phyloP scores from a whole-genome alignment of 2,329 filamentous ascomycete genomes.

The Verticillium zaregamsianum region DNA sequence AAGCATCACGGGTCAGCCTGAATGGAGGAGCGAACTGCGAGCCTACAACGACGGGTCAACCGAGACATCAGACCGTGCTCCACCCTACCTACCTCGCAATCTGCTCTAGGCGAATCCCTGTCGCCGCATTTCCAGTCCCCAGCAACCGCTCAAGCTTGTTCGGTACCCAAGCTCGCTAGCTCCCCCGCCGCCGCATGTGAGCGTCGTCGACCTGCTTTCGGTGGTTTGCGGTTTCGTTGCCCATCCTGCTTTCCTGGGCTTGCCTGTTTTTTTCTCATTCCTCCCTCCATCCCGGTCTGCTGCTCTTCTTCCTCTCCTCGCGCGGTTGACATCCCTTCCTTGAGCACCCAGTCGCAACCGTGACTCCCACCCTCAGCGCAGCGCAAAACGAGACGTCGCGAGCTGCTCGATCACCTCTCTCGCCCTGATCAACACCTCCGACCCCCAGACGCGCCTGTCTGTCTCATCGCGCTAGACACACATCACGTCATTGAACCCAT shows the following conservation, averaged over 20 bases:
- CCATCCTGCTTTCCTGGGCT: not conserved
- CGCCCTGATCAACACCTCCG: not conserved
- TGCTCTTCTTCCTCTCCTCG: not conserved
- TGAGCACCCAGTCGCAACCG: not conserved
- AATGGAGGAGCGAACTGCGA: not conserved
- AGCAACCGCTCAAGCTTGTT: not conserved
- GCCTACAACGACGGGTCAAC: not conserved
- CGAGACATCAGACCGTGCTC: not conserved
- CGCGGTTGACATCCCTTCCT: not conserved
- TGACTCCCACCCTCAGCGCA: not conserved
- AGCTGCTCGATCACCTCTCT: not conserved
- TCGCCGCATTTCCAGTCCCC: not conserved
- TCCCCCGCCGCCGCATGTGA: not conserved
- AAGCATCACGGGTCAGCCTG: not conserved
- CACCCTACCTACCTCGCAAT: not conserved
- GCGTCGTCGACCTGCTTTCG: not conserved
- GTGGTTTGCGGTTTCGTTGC: not conserved
- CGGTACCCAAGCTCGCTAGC: not conserved
- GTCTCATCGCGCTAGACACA: not conserved
- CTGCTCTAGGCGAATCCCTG: not conserved
- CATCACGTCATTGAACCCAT: not conserved
- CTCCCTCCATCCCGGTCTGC: not conserved
- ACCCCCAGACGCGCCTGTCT: not conserved
- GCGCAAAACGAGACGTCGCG: not conserved
- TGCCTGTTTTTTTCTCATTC: not conserved